Percentiles rank a stretch among this genome's conserved stretches.
Evolutionary conservation across 2,329 filamentous ascomycete species (phyloP).

Genomic region (Emergomyces orientalis): DNA sequence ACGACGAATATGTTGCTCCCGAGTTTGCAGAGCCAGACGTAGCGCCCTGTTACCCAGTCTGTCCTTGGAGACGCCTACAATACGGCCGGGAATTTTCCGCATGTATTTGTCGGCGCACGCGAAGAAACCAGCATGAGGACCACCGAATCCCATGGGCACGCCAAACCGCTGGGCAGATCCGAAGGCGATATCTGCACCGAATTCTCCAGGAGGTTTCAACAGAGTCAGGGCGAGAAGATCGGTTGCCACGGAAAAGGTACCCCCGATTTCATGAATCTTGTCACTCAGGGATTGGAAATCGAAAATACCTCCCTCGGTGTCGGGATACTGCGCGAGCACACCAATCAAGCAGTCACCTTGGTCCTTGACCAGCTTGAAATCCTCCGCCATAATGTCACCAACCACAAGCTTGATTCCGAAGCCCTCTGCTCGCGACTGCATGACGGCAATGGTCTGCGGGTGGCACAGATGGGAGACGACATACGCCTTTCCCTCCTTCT

Average conservation of each 20-base stretch:
- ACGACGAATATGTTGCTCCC: constrained; percentile 90
- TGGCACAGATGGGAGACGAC: constrained; percentile 76
- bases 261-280: constrained; percentile 65
- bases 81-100: constrained; percentile 82
- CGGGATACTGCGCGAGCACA: constrained; percentile 89
- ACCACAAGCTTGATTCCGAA: constrained; percentile 74
- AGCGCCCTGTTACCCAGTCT: constrained; percentile 72
- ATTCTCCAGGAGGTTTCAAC: constrained; percentile 82
- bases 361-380: constrained; percentile 57
- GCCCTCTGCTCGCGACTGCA: constrained; percentile 78
- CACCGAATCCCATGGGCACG: constrained; percentile 83
- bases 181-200: constrained; percentile 90
- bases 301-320: constrained; percentile 71
- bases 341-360: constrained; percentile 76
- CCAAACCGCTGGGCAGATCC: constrained; percentile 87
- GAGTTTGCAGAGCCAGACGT: constrained; percentile 76
- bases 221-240: constrained; percentile 81
- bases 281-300: constrained; percentile 68
- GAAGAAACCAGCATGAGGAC: constrained; percentile 96
- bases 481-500: constrained; percentile 66
- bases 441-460: constrained; percentile 74
- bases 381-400: constrained; percentile 59
- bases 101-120: constrained; percentile 85
- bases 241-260: constrained; percentile 76
- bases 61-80: constrained; percentile 88